phyloP scores from a whole-genome alignment of 331 rosid genomes.

The Pyrus hybrid region DNA sequence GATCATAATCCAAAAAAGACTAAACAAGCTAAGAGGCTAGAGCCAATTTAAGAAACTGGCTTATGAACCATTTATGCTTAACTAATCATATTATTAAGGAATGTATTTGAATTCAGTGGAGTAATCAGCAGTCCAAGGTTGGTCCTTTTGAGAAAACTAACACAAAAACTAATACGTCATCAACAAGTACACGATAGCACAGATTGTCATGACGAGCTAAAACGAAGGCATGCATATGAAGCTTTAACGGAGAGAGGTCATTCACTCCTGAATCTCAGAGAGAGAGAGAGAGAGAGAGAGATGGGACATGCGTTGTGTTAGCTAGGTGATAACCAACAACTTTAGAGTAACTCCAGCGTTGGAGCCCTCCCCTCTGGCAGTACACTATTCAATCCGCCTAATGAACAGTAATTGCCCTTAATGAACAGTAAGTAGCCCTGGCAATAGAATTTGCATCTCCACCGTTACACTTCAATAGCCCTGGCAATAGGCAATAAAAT shows the following conservation, averaged over 20 bases:
- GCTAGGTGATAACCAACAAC: conserved; percentile 14
- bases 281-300: not conserved
- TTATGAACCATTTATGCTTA: conserved; percentile 1
- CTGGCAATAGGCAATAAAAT: no score
- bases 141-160: not conserved
- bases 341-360: no score
- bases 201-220: not conserved
- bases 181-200: not conserved
- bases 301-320: no score
- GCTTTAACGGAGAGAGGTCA: not conserved
- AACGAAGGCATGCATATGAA: not conserved
- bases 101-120: not conserved
- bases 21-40: no score
- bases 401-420: no score
- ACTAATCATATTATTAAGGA: not conserved
- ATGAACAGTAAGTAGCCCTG: no score
- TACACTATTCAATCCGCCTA: no score
- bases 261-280: not conserved
- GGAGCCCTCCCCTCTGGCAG: no score
- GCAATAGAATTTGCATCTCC: no score
- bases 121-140: not conserved
- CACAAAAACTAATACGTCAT: not conserved
- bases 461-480: no score
- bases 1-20: no score
- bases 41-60: not conserved